These are phyloP conservation scores for Malbranchea cinnamomea DNA, from an alignment of 2,329 filamentous ascomycete genomes.

Conservation along the genomic window DNA sequence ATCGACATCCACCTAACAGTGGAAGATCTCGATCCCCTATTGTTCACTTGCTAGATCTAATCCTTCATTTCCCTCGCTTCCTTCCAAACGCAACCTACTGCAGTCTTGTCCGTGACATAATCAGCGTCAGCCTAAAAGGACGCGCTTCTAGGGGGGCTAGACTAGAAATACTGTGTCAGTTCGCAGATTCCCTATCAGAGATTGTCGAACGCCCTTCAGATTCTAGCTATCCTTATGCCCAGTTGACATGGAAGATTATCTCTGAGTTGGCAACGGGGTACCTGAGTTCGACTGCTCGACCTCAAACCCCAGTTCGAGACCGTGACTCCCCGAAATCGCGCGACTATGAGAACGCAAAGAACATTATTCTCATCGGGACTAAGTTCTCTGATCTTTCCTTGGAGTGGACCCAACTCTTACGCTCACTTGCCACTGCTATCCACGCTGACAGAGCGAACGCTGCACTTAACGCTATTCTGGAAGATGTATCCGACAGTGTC, in stretches of 20 bases:
- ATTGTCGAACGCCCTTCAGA: slow-evolving; percentile 6
- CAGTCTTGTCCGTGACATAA: slow-evolving; percentile 16
- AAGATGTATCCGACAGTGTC: slow-evolving; percentile 50
- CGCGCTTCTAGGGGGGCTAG: slow-evolving; percentile 21
- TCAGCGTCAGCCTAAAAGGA: slow-evolving; percentile 21
- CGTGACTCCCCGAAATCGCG: slow-evolving; percentile 41
- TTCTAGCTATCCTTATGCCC: slow-evolving; percentile 5
- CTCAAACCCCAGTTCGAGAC: slow-evolving; percentile 20
- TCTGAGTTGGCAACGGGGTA: slow-evolving; percentile 20
- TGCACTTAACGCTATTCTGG: slow-evolving; percentile 50
- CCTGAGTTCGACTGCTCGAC: slow-evolving; percentile 26
- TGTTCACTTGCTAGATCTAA: slow-evolving; percentile 23
- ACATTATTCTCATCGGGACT: slow-evolving; percentile 48
- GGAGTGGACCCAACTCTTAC: slow-evolving; percentile 40
- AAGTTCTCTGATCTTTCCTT: slow-evolving; percentile 15
- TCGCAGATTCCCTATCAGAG: slow-evolving; percentile 16
- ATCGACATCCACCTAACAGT: slow-evolving; percentile 15
- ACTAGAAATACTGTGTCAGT: slow-evolving; percentile 25
- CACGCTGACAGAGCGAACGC: slow-evolving; percentile 52
- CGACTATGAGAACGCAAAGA: slow-evolving; percentile 55
- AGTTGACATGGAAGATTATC: slow-evolving; percentile 22
- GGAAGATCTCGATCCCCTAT: slow-evolving; percentile 22
- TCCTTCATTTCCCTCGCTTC: slow-evolving; percentile 14
- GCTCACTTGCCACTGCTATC: slow-evolving; percentile 41
- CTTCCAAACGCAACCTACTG: slow-evolving; percentile 15